A percentile compares a stretch with the other conserved stretches of the same genome.
Evolutionary conservation across 768 basidiomycete genomes (phyloP).

Genomic region (Lactarius deliciosus): DNA sequence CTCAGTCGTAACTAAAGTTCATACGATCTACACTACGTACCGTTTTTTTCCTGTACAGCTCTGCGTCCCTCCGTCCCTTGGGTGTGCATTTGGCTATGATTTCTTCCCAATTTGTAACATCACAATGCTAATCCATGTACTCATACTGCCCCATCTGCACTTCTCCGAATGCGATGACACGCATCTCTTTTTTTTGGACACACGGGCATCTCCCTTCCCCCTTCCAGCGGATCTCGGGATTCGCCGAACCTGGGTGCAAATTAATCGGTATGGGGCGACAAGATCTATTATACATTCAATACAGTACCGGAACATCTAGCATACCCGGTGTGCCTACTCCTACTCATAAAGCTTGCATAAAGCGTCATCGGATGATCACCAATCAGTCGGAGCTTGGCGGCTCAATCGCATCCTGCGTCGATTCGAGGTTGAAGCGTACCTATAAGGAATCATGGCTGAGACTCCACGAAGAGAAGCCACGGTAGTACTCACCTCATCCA

Average conservation of each 20-base stretch:
- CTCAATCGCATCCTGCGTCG: neutral
- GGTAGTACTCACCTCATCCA: constrained; percentile 5
- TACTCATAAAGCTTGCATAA: neutral
- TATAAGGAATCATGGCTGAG: neutral
- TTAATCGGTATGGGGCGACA: neutral
- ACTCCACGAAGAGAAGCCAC: neutral
- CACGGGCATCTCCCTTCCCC: too few species aligned
- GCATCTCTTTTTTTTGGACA: too few species aligned
- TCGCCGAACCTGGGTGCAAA: neutral
- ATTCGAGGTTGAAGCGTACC: constrained; percentile 3
- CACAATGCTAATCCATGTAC: too few species aligned
- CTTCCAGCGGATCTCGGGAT: neutral
- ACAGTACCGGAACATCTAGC: neutral
- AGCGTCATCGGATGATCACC: neutral
- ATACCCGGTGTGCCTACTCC: neutral
- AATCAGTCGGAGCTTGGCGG: neutral
- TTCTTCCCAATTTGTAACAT: too few species aligned
- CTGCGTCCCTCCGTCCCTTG: too few species aligned
- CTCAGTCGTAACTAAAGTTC: too few species aligned
- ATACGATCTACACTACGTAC: too few species aligned
- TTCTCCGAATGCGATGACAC: too few species aligned
- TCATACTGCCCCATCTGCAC: too few species aligned
- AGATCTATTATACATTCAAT: neutral
- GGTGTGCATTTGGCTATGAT: too few species aligned
- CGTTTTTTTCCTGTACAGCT: too few species aligned